Percentiles rank a stretch among this genome's conserved stretches.
These are phyloP conservation scores for Plantago coronopus DNA, from an alignment of 305 asterid genomes.

Conservation along the genomic window DNA sequence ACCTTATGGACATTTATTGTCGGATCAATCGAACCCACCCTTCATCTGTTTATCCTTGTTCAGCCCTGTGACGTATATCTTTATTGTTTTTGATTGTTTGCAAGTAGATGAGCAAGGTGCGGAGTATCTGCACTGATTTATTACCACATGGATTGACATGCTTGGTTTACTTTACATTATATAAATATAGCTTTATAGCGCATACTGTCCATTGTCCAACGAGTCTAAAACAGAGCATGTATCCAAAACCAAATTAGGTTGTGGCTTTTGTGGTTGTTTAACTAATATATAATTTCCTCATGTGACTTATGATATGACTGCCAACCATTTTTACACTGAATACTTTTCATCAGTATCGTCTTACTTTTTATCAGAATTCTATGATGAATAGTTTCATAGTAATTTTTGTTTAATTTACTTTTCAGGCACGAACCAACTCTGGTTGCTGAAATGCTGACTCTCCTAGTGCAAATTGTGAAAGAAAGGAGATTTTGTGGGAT, in stretches of 20 bases:
- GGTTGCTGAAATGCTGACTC: conserved; percentile 81
- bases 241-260: too few species aligned
- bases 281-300: neutral
- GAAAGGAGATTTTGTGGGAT: conserved; percentile 92
- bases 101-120: neutral
- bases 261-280: too few species aligned
- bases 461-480: conserved; percentile 80
- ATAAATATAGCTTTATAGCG: neutral
- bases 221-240: too few species aligned
- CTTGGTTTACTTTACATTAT: neutral
- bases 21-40: conserved; percentile 8
- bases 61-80: neutral
- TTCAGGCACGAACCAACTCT: conserved; percentile 79
- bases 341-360: neutral
- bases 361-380: neutral
- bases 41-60: neutral
- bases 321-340: too few species aligned
- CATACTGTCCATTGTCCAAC: neutral
- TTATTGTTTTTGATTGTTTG: neutral
- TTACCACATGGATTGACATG: too few species aligned
- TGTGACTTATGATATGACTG: neutral
- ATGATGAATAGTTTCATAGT: neutral
- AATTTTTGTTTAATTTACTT: conserved; percentile 17
- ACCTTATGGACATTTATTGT: conserved; percentile 20
- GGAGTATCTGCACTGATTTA: too few species aligned